Percentiles rank a stretch among this genome's conserved stretches.
phyloP scores from a whole-genome alignment of 2,329 filamentous ascomycete genomes.

The Ophiobolus disseminans region DNA sequence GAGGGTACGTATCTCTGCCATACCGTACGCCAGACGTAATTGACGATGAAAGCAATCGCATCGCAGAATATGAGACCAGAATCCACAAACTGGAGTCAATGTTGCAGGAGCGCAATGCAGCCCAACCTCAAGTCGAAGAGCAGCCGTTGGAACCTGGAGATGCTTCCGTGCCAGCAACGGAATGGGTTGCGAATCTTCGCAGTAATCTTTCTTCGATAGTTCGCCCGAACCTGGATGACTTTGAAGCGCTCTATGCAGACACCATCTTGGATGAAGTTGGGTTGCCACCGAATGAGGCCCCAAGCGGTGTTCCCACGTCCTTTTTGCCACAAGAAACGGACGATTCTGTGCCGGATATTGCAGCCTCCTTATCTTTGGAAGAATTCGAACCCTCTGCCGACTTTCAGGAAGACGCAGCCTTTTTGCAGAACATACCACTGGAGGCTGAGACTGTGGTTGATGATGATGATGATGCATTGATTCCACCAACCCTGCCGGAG shows the following conservation, averaged over 20 bases:
- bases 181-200: conserved; percentile 27
- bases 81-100: conserved; percentile 32
- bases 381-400: conserved; percentile 13
- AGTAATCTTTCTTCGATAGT: conserved; percentile 26
- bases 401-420: conserved; percentile 22
- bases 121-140: conserved; percentile 23
- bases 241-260: conserved; percentile 18
- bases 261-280: neutral
- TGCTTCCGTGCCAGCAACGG: conserved; percentile 18
- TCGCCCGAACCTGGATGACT: conserved; percentile 10
- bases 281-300: neutral
- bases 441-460: conserved; percentile 5
- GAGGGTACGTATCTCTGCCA: conserved; percentile 18
- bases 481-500: conserved; percentile 1
- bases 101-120: conserved; percentile 28
- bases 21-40: neutral
- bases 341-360: neutral
- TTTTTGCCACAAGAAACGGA: neutral
- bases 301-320: neutral
- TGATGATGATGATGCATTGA: neutral
- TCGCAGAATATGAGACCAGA: conserved; percentile 32
- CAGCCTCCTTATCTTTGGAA: neutral
- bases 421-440: conserved; percentile 19
- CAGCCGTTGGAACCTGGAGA: conserved; percentile 25
- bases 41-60: conserved; percentile 20